Conservation (phyloP, 2,329 filamentous ascomycete genomes). For the Beauveria pseudobassiana region DNA sequence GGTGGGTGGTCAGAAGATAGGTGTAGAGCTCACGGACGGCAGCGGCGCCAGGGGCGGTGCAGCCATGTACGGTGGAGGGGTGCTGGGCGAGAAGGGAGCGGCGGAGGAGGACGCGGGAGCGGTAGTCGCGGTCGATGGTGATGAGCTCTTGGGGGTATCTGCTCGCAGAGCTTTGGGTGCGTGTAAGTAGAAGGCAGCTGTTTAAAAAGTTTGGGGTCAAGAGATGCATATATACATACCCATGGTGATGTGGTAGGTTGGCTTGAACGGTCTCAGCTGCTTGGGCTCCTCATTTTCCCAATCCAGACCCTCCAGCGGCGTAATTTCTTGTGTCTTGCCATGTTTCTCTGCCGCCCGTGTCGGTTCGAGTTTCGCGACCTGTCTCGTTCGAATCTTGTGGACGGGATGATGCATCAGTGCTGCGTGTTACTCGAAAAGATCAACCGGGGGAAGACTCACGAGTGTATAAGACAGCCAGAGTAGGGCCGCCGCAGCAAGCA, state of each 20-base stretch:
- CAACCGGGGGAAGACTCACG: background rate
- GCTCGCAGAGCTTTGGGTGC: slow-evolving; percentile 28
- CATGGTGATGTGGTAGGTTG: slow-evolving; percentile 48
- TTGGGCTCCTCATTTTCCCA: slow-evolving; percentile 2
- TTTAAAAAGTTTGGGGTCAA: too few species aligned
- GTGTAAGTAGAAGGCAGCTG: too few species aligned
- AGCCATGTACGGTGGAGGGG: slow-evolving; percentile 33
- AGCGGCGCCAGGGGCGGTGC: slow-evolving; percentile 28
- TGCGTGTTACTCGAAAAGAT: background rate
- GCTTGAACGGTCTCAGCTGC: slow-evolving; percentile 33
- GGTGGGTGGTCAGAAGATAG: slow-evolving; percentile 38
- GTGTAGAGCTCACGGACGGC: slow-evolving; percentile 42
- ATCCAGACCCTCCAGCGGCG: background rate
- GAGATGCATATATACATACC: slow-evolving; percentile 30
- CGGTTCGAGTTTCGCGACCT: background rate
- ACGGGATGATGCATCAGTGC: background rate
- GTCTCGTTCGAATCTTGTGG: background rate
- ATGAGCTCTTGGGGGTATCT: slow-evolving; percentile 41
- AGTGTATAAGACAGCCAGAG: slow-evolving; percentile 1
- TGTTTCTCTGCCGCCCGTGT: background rate
- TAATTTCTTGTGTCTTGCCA: background rate
- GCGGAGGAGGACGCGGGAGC: slow-evolving; percentile 33
- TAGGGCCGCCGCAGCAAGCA: background rate
- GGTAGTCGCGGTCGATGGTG: slow-evolving; percentile 44
- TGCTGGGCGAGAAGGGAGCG: slow-evolving; percentile 32